These are phyloP conservation scores for Leptoxyphium fumago DNA, from an alignment of 2,329 filamentous ascomycete genomes.

Conservation along the genomic window DNA sequence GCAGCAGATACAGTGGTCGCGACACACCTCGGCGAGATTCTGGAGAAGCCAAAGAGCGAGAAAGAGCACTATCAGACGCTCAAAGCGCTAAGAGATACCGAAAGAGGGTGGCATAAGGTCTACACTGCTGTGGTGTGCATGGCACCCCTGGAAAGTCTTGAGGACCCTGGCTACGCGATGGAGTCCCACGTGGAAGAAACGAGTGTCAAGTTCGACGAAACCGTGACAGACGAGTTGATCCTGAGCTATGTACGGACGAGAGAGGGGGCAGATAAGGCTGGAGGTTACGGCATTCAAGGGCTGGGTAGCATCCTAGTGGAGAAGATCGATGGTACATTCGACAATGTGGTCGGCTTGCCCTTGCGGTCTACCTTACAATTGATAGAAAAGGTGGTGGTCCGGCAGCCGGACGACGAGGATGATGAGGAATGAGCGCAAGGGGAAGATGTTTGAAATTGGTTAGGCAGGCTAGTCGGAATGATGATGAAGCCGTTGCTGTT, in stretches of 20 bases:
- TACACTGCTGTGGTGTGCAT: constrained; percentile 77
- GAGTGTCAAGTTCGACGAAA: constrained; percentile 65
- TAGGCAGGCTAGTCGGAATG: too few species aligned
- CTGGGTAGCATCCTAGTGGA: constrained; percentile 76
- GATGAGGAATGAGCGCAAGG: constrained; percentile 16
- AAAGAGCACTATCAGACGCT: constrained; percentile 75
- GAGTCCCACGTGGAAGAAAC: constrained; percentile 81
- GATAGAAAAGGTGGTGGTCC: constrained; percentile 70
- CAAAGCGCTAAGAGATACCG: constrained; percentile 60
- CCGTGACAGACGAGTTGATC: constrained; percentile 66
- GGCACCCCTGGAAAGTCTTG: constrained; percentile 63
- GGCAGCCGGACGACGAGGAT: constrained; percentile 51
- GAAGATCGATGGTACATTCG: constrained; percentile 73
- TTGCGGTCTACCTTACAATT: constrained; percentile 62
- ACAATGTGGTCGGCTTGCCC: constrained; percentile 89
- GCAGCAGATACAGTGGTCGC: constrained; percentile 87
- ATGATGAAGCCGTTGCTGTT: too few species aligned
- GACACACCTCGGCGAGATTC: constrained; percentile 55
- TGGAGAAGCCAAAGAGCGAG: constrained; percentile 82
- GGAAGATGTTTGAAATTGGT: neutral
- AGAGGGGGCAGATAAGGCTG: constrained; percentile 91
- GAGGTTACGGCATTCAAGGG: constrained; percentile 89
- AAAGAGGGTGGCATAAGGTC: constrained; percentile 52
- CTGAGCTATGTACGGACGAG: constrained; percentile 66
- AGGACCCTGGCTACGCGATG: constrained; percentile 73